Evolutionary conservation across 1,139 yeast genomes (phyloP), one percentile per base, ranked within the genome.

Genomic region (Sugiyamaella neomexicana): DNA sequence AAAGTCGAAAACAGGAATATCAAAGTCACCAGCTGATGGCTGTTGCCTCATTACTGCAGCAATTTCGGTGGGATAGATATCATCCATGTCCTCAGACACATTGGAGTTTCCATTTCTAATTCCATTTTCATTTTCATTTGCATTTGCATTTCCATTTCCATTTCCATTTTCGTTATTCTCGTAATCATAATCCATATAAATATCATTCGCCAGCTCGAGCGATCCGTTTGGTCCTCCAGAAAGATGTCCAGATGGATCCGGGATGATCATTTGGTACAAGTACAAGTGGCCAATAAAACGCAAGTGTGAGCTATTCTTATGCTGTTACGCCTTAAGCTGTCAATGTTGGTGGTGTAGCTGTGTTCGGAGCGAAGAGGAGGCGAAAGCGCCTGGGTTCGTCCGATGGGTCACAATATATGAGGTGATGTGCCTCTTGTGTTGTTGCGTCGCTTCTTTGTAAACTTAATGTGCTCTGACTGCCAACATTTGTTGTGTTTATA

Each of bases 1-100:
- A 13, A 47, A 34, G 39, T 47, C 51, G 27, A 39, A 47, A 10
- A 45, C 51, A 2, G 51, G 51, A 9, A 47, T 47, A 40, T 47
- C 51, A 17, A 47, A 47, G 29, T 47, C 34, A n/a, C 38, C 16
- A 12, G 38, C 12, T 13, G 15, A 20, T 20, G 25, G 25, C 5
- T 20, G 25, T 20, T 20, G 38, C 16, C 38, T 34, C 38, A 34
- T 34, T n/a, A 5, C 38, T 2, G 42, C 5, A 9, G 41, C 17
- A 9, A 5, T 17, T 3, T 8, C 10, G 4, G 40, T 34, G 5
- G 16, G 13, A 20, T 13, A 42, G 36, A 23, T 23, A 6, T 45
- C 49, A 25, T 45, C 27, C 17, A 20, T 16, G 13, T 36, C 20
- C 8, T 20, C 41, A 16, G 38, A 10, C 13, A 4, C 25, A 20